Conservation (phyloP, 257 asterid genomes). For the Nicotiana noctiflora region DNA sequence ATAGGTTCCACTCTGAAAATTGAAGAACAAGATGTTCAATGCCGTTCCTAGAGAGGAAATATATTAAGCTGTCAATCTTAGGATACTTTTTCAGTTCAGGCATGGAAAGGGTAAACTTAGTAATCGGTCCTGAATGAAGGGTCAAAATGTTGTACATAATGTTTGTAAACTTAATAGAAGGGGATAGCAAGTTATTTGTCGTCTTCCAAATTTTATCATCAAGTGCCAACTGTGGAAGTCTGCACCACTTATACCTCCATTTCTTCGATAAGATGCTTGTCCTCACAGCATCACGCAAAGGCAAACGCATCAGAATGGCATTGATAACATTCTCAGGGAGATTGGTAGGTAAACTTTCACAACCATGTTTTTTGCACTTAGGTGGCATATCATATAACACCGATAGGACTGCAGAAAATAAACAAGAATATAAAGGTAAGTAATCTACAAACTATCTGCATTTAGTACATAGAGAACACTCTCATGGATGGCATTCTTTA, state of each 20-base stretch:
- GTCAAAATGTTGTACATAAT: conserved; percentile 10
- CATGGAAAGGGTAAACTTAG: not conserved
- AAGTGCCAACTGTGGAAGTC: not conserved
- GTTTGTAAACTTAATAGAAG: not conserved
- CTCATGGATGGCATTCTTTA: not conserved
- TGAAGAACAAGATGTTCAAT: not conserved
- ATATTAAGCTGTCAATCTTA: not conserved
- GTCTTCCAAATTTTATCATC: not conserved
- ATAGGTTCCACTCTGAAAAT: not conserved
- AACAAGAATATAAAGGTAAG: not conserved
- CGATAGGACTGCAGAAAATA: not conserved
- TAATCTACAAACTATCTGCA: not conserved
- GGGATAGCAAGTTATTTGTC: not conserved
- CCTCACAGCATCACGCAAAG: not conserved
- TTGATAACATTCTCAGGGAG: not conserved
- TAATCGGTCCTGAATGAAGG: not conserved
- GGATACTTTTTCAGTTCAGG: too few species aligned
- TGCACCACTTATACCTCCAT: conserved; percentile 10
- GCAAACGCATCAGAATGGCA: not conserved
- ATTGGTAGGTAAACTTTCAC: not conserved
- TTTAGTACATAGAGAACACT: not conserved
- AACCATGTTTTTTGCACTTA: too few species aligned
- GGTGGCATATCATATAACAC: not conserved
- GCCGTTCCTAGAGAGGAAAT: too few species aligned
- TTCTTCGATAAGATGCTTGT: not conserved